Percentiles rank a stretch among this genome's conserved stretches.
Conservation (phyloP, 2,329 filamentous ascomycete species). For the Paecilomyces variotii region DNA sequence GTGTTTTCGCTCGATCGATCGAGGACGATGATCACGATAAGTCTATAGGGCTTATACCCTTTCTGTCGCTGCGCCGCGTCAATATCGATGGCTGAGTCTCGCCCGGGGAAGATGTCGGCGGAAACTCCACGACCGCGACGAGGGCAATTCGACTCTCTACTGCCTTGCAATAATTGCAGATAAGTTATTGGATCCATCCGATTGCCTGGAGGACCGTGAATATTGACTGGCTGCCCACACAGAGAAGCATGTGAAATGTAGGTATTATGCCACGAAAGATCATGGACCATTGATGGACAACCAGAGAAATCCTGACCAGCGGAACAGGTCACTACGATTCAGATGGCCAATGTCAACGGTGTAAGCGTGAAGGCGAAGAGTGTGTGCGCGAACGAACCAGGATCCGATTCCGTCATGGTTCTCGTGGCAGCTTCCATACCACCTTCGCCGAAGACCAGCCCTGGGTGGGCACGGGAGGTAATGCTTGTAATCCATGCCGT, state of each 20-base stretch:
- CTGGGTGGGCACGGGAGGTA: constrained; percentile 21
- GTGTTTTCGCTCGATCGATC: neutral
- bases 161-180: neutral
- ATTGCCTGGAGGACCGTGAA: neutral
- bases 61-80: neutral
- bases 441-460: constrained; percentile 23
- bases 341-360: neutral
- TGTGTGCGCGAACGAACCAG: neutral
- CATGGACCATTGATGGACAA: neutral
- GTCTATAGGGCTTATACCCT: neutral
- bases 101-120: neutral
- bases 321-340: neutral
- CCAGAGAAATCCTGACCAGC: neutral
- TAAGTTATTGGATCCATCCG: neutral
- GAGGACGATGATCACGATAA: neutral
- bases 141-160: neutral
- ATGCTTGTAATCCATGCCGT: constrained; percentile 8
- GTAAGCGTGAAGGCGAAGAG: neutral
- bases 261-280: neutral
- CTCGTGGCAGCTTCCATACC: constrained; percentile 22
- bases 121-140: neutral
- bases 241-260: neutral
- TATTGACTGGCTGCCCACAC: neutral
- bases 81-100: neutral
- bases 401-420: constrained; percentile 22